Evolutionary conservation across 805 yeast genomes (phyloP).

Genomic region (Myxozyma vanderwaltii): DNA sequence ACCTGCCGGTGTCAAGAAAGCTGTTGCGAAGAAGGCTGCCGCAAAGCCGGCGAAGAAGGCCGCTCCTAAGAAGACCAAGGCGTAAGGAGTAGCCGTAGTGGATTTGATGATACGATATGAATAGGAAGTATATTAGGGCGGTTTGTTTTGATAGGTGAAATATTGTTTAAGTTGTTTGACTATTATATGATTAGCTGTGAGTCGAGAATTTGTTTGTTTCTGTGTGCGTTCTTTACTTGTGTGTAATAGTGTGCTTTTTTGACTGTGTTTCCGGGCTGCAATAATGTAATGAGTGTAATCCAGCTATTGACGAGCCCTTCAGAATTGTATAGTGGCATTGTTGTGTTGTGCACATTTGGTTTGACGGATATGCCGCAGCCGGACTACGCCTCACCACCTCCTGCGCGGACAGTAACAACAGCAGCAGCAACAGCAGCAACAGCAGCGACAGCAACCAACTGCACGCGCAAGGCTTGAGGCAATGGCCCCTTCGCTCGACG

Average conservation of each 20-base stretch:
- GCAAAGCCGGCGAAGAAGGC: constrained; percentile 14
- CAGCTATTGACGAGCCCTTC: too few species aligned
- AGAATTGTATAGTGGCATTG: too few species aligned
- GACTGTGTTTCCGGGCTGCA: not conserved
- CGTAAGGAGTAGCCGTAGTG: not conserved
- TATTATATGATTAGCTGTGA: not conserved
- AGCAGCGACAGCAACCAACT: not conserved
- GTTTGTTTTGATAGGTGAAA: constrained; percentile 22
- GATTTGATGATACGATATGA: constrained; percentile 1
- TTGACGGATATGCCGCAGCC: too few species aligned
- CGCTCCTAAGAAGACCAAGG: constrained; percentile 31
- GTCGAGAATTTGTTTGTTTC: not conserved
- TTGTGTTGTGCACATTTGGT: too few species aligned
- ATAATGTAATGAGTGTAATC: not conserved
- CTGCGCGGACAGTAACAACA: too few species aligned
- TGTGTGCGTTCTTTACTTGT: not conserved
- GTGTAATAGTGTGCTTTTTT: not conserved
- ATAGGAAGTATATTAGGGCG: not conserved
- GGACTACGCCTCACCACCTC: too few species aligned
- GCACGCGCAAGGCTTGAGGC: constrained; percentile 1
- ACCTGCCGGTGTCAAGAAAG: not conserved
- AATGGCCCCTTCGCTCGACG: constrained; percentile 13
- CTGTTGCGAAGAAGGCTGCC: constrained; percentile 6
- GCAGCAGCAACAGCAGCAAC: not conserved
- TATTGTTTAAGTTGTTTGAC: not conserved